Base-by-base conservation (phyloP, 148 eudicot genomes). In the Tetragonia tetragonoides region DNA sequence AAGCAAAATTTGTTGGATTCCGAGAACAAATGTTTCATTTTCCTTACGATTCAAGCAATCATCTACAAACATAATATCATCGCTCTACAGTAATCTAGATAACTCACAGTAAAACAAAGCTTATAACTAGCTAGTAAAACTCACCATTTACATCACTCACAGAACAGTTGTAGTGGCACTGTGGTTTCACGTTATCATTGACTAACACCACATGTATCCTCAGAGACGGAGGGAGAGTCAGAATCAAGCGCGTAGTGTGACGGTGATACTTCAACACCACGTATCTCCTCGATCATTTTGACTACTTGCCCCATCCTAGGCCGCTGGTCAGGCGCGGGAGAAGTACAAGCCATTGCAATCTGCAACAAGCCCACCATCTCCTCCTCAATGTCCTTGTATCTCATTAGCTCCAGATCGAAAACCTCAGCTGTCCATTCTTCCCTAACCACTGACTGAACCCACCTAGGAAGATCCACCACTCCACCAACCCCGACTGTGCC, bases 391-490 rank as follows among this genome's bases (percentile, higher is more conserved):
- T 93, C 94, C 84, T 86, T 93, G 77, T 95, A 92, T 83, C 97
- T 88, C 99, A 95, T 95, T 42, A 95, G 87, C 90, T 95, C 99
- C 72, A 93, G 77, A 81, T 95, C 99, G 6, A 95, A 95, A 24
- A 95, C 97, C 87, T 95, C 99, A 2, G 97, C 97, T 5, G 99
- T 95, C 99, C 99, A 95, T 78, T 95, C 99, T 78, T 95, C 99
- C 80, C 97, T 87, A 75, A 95, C 96, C 61, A 95, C 97, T 7
- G 96, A 89, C 78, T 91, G 97, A 23, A 95, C 99, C 99, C 99
- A 95, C 80, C 92, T 78, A 1, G 97, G 99, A 23, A 95, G 80
- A 76, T 95, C 97, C 47, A 92, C 86, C 47, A 87, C 88, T 68
- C 91, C 96, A 15, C 90, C 82, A 80, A 89, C 78, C 81, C 91